phyloP scores from a whole-genome alignment of 2,329 filamentous ascomycete species.

The Cercospora sp. region DNA sequence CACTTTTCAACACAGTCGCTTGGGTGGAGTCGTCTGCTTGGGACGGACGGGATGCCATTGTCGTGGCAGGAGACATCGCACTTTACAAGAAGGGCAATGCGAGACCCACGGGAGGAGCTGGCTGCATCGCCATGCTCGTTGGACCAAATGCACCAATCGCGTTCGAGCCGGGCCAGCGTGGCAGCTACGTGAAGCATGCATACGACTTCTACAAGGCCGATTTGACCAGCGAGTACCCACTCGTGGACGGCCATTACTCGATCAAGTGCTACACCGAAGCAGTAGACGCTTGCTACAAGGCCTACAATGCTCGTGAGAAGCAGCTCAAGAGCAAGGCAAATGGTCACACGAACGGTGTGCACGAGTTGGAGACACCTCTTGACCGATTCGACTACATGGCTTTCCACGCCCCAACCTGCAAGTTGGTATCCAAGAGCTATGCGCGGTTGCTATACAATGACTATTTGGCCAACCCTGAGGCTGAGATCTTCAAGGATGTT shows the following conservation, averaged over 20 bases:
- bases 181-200: conserved; percentile 53
- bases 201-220: conserved; percentile 60
- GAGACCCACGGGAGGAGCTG: conserved; percentile 54
- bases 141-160: conserved; percentile 53
- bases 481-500: conserved; percentile 52
- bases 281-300: conserved; percentile 55
- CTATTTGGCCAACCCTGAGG: conserved; percentile 49
- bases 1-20: conserved; percentile 56
- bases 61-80: conserved; percentile 56
- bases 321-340: conserved; percentile 47
- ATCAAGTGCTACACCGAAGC: conserved; percentile 56
- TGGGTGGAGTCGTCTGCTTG: conserved; percentile 57
- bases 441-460: conserved; percentile 56
- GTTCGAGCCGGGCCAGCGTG: conserved; percentile 52
- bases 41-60: conserved; percentile 55
- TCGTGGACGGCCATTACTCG: conserved; percentile 56
- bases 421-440: conserved; percentile 57
- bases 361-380: conserved; percentile 47
- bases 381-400: conserved; percentile 58
- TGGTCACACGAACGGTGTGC: conserved; percentile 44
- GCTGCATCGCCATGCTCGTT: conserved; percentile 56
- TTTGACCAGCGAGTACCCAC: conserved; percentile 54
- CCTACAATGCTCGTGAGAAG: conserved; percentile 53
- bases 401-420: conserved; percentile 57
- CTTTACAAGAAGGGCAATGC: conserved; percentile 57